Base-by-base conservation (phyloP, 2,329 filamentous ascomycete species). In the Pseudogymnoascus verrucosus region DNA sequence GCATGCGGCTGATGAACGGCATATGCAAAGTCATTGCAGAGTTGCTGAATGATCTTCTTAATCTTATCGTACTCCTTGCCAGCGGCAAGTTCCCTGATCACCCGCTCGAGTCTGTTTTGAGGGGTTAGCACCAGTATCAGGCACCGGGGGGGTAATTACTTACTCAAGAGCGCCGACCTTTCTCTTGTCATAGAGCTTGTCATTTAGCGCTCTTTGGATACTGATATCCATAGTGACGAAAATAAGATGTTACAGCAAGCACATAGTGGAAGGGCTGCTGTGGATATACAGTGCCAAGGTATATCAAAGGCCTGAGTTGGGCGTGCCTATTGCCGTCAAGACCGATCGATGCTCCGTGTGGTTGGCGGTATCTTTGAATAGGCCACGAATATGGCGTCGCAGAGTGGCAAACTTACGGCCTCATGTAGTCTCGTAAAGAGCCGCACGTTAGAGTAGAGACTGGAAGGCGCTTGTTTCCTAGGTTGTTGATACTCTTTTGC, bases 121-220 rank as follows among this genome's bases (percentile, higher is more conserved):
- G 7, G n/a, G 7, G 44, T 64, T 19, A 64, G 31, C 36, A 61
- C 19, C 36, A 14, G 60, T 34, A 16, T 23, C 36, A 63, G 44
- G 61, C 19, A 40, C 37, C 21, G 44, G 62, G 31, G 31, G 16
- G 47, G 28, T 34, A 19, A 31, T 51, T 12, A 54, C 89, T 72
- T 87, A 96, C 92, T 99, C 95, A 64, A 99, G 85, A 71, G 96
- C 95, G 68, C 95, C 95, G 73, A 92, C 88, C 78, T 99, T 99
- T 74, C 96, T 87, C 81, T 96, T 96, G 75, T 99, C 95, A 76
- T 99, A 99, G 74, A 98, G 88, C 84, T 97, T 99, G 79, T 99
- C 95, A 75, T 96, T 96, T 74, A 99, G 82, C 69, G 93, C 84
- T 71, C 93, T 90, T 77, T 96, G 91, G 74, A 97, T 91, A 74